phyloP scores from a whole-genome alignment of 2,329 filamentous ascomycete genomes.

The Ramularia collo-cygni region DNA sequence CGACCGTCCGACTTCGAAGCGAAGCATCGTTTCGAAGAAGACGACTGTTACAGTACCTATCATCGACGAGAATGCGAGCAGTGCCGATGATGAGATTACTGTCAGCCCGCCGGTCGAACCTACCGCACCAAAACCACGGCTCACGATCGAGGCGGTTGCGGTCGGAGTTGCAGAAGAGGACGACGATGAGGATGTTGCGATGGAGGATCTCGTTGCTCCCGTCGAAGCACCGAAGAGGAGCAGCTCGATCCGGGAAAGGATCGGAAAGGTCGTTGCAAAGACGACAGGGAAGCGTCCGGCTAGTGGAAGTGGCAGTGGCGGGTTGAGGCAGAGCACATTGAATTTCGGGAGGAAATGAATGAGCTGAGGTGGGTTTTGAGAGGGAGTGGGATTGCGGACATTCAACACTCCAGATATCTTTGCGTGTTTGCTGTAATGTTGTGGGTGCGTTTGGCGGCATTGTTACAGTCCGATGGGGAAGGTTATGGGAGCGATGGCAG shows the following conservation, averaged over 20 bases:
- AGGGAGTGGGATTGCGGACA: neutral
- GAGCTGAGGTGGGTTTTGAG: neutral
- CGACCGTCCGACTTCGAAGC: slow-evolving; percentile 9
- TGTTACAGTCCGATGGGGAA: no score
- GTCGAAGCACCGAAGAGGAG: slow-evolving; percentile 3
- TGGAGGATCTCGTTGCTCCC: slow-evolving; percentile 3
- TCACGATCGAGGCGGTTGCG: no score
- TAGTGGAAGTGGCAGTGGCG: no score
- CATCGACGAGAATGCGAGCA: slow-evolving; percentile 9
- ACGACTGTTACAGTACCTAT: slow-evolving; percentile 11
- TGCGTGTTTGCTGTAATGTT: no score
- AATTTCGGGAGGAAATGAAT: slow-evolving; percentile 5
- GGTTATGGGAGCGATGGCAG: no score
- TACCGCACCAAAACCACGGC: no score
- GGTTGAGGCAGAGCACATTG: slow-evolving; percentile 12
- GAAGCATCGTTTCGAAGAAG: slow-evolving; percentile 12
- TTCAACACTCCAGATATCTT: no score
- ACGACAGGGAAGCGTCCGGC: no score
- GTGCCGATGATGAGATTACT: slow-evolving; percentile 7
- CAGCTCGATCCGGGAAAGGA: slow-evolving; percentile 10
- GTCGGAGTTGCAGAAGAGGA: no score
- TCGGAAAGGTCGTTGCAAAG: slow-evolving; percentile 9
- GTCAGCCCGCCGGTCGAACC: no score
- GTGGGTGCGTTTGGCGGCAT: no score
- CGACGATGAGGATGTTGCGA: neutral